phyloP scores from a whole-genome alignment of 1,284 basidiomycete genomes.

The Ustilago loliicola region DNA sequence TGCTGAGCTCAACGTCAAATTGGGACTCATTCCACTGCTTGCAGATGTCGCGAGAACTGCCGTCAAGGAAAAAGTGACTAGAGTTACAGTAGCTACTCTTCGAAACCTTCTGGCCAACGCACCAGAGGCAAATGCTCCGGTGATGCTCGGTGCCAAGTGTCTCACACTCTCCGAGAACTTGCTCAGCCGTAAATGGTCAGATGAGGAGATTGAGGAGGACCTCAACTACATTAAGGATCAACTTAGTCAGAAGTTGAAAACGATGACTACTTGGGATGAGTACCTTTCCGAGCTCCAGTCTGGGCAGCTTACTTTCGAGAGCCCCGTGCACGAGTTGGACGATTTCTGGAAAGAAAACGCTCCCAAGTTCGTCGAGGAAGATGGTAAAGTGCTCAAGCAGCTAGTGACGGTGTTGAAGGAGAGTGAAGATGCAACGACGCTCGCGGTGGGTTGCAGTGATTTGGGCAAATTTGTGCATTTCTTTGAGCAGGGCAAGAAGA shows the following conservation, averaged over 20 bases:
- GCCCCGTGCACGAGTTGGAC: slow-evolving; percentile 91
- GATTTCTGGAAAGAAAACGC: slow-evolving; percentile 99
- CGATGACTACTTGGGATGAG: slow-evolving; percentile 94
- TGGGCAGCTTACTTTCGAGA: slow-evolving; percentile 90
- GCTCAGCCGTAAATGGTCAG: slow-evolving; percentile 87
- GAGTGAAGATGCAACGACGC: slow-evolving; percentile 52
- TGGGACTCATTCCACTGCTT: slow-evolving; percentile 88
- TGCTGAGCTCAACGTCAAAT: slow-evolving; percentile 88
- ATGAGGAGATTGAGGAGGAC: slow-evolving; percentile 90
- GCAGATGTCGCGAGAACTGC: slow-evolving; percentile 87
- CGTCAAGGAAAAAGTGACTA: slow-evolving; percentile 96
- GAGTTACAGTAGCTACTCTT: slow-evolving; percentile 93
- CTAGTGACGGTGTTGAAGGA: slow-evolving; percentile 76
- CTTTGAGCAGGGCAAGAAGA: slow-evolving; percentile 67
- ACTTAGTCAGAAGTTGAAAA: slow-evolving; percentile 84
- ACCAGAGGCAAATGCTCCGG: slow-evolving; percentile 84
- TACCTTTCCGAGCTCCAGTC: slow-evolving; percentile 90
- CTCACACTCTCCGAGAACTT: slow-evolving; percentile 89
- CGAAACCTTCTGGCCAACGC: slow-evolving; percentile 85
- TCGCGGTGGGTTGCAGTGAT: slow-evolving; percentile 66
- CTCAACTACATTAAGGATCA: slow-evolving; percentile 86
- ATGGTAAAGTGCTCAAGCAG: slow-evolving; percentile 91
- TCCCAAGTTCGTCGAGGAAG: slow-evolving; percentile 85
- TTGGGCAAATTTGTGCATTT: slow-evolving; percentile 65
- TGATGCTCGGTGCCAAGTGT: slow-evolving; percentile 89